phyloP scores from a whole-genome alignment of 176 grass and related monocot species.

The Saccharum officinarum region DNA sequence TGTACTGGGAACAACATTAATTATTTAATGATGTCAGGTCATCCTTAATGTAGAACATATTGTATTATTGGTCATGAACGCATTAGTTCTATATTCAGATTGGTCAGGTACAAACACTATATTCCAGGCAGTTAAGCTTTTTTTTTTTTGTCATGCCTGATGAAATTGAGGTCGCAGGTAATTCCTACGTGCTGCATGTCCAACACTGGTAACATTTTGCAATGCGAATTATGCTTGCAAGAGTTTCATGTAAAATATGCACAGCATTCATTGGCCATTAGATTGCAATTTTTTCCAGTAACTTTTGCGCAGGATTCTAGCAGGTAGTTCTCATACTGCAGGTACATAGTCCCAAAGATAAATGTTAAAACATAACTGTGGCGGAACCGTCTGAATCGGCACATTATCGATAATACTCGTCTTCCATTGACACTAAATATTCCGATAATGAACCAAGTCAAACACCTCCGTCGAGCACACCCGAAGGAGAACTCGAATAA shows the following conservation, averaged over 20 bases:
- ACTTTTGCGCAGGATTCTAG: neutral
- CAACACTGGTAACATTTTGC: neutral
- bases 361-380: no score
- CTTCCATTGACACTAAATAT: no score
- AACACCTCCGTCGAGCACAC: no score
- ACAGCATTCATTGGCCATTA: neutral
- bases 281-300: neutral
- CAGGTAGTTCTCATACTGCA: neutral
- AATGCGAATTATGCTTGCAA: neutral
- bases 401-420: no score
- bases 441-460: no score
- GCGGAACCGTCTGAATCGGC: no score
- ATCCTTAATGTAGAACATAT: neutral
- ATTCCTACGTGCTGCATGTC: neutral
- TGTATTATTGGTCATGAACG: neutral
- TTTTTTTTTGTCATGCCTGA: neutral
- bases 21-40: neutral
- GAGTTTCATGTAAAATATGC: neutral
- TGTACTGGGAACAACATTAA: slow-evolving; percentile 11
- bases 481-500: no score
- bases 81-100: slow-evolving; percentile 14
- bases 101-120: neutral
- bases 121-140: neutral
- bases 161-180: neutral
- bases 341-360: neutral